Evolutionary conservation across 768 basidiomycete genomes (phyloP), one percentile per base, ranked within the genome.

Genomic region (Tricholoma sp.): DNA sequence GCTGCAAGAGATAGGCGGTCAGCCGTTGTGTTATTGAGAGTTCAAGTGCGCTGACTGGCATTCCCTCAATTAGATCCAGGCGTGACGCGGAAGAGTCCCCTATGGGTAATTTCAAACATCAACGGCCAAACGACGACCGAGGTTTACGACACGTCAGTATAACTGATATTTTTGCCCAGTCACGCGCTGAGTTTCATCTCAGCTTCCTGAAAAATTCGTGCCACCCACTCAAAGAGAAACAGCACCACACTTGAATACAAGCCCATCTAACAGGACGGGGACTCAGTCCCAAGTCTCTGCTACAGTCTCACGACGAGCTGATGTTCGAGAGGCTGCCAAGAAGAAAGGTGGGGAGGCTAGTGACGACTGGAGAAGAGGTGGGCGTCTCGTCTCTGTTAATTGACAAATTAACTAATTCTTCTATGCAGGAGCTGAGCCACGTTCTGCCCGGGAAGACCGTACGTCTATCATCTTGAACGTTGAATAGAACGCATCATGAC

Each of bases 91-190:
- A 93, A 34, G 91, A 93, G 28, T 90, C 91, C 34, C 91, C 93
- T 73, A 94, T 94, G 91, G 91, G 91, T 49, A 92, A 91, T 66
- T 94, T 94, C 70, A 89, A 91, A 66, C 91, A 93, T 65, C 91
- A 94, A 62, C 88, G 89, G 53, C 75, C 81, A 13, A 77, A 74
- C 42, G 88, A 89, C 37, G 79, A 80, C 58, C 68, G 74, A 45
- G 79, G 80, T 54, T 76, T 92, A 49, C 84, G 91, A 57, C 88
- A 85, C 74, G 91, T 87, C 62, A 65, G 87, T 69, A 15, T 53
- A 37, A n/a, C 7, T 24, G 37, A 29, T 58, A 52, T 47, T 49
- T 32, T 20, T 53, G 48, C n/a, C 34, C 49, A 50, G 56, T 64
- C 18, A 63, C 42, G 11, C 34, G 20, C 56, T 49, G 5, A 49